These are phyloP conservation scores for Exophiala xenobiotica DNA, from an alignment of 2,329 filamentous ascomycete genomes.

Conservation along the genomic window DNA sequence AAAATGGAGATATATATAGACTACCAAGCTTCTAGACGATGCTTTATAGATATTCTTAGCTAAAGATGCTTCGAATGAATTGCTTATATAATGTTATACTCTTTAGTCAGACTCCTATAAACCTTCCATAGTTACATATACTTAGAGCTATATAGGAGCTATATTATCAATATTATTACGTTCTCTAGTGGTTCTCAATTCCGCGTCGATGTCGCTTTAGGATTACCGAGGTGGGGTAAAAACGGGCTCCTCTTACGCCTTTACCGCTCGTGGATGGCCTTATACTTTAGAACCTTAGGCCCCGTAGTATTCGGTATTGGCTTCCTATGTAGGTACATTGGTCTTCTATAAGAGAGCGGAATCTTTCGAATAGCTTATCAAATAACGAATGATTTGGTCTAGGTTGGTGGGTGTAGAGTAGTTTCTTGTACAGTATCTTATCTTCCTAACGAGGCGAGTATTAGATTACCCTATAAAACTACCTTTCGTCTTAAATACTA, in stretches of 20 bases:
- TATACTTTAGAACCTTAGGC: no score
- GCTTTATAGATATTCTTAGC: not conserved
- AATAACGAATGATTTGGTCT: conserved; percentile 4
- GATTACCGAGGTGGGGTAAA: no score
- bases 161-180: no score
- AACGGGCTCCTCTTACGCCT: no score
- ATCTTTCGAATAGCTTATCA: conserved; percentile 11
- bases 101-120: not conserved
- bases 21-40: not conserved
- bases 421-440: not conserved
- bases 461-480: conserved; percentile 21
- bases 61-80: not conserved
- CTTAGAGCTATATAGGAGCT: no score
- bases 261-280: no score
- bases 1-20: not conserved
- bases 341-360: conserved; percentile 3
- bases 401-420: conserved; percentile 2
- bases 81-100: not conserved
- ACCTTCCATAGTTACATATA: no score
- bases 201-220: no score
- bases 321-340: no score
- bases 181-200: no score
- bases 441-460: conserved; percentile 3
- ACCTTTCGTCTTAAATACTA: conserved; percentile 16
- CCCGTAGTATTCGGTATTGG: no score